Evolutionary conservation across 371 early-diverging fungal species (phyloP).

Genomic region (Fennellomyces sp.): DNA sequence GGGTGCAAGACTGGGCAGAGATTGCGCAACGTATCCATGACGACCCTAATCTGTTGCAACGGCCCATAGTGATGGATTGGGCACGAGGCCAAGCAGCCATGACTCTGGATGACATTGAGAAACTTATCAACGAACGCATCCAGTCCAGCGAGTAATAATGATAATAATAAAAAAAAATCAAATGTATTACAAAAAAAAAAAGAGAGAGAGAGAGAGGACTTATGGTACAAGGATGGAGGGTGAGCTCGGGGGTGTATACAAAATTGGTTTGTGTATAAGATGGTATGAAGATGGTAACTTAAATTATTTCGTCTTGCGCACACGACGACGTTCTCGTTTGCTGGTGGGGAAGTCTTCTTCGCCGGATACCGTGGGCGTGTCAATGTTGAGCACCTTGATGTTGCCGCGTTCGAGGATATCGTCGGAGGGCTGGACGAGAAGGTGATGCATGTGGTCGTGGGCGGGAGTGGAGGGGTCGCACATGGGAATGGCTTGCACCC

Average conservation of each 20-base stretch:
- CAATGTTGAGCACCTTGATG: slow-evolving; percentile 20
- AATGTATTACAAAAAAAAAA: background rate
- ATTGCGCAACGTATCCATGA: slow-evolving; percentile 12
- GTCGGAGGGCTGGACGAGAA: slow-evolving; percentile 21
- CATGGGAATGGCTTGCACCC: slow-evolving; percentile 55
- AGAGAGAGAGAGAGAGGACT: background rate
- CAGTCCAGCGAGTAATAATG: background rate
- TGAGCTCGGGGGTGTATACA: no score
- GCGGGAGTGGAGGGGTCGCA: slow-evolving; percentile 42
- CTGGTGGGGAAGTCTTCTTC: slow-evolving; percentile 13
- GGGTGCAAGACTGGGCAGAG: slow-evolving; percentile 15
- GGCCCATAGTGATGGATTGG: slow-evolving; percentile 54
- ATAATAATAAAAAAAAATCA: background rate
- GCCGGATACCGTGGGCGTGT: slow-evolving; percentile 9
- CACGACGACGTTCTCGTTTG: slow-evolving; percentile 10
- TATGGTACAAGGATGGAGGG: background rate
- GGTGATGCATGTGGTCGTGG: slow-evolving; percentile 43
- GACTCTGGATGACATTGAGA: slow-evolving; percentile 20
- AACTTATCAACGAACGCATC: slow-evolving; percentile 7
- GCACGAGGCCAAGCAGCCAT: slow-evolving; percentile 35
- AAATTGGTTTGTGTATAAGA: background rate
- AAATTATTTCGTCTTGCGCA: background rate
- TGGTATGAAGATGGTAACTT: background rate
- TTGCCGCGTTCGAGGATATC: slow-evolving; percentile 31
- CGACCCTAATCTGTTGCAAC: slow-evolving; percentile 10